These are phyloP conservation scores for Lachancea dasiensis DNA, from an alignment of 805 yeast genomes.

Conservation along the genomic window DNA sequence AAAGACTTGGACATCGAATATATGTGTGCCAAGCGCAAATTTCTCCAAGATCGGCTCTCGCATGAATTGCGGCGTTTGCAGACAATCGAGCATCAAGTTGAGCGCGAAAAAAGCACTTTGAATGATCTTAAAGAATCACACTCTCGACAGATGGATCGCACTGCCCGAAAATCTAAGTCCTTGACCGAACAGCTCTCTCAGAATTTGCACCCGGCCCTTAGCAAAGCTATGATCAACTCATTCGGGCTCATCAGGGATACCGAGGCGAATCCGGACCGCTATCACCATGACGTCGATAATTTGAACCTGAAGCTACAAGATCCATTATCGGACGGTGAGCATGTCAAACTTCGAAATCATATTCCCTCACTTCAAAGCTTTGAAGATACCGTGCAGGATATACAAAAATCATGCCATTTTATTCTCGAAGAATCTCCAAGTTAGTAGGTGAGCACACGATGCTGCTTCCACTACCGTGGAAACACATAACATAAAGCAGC, in stretches of 20 bases:
- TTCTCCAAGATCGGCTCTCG: conserved; percentile 22
- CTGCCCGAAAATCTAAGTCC: conserved; percentile 12
- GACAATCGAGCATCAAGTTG: conserved; percentile 19
- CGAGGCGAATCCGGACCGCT: conserved; percentile 5
- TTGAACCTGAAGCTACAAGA: conserved; percentile 3
- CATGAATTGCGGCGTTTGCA: conserved; percentile 23
- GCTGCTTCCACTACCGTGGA: neutral
- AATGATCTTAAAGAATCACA: conserved; percentile 10
- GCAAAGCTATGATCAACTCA: conserved; percentile 24
- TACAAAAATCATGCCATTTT: neutral
- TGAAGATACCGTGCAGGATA: neutral
- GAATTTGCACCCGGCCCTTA: conserved; percentile 26
- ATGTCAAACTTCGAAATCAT: neutral
- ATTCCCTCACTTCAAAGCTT: conserved; percentile 2
- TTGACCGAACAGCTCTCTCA: conserved; percentile 19
- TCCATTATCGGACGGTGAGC: neutral
- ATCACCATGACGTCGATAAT: conserved; percentile 9
- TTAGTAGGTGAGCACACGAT: neutral
- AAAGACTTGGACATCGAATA: conserved; percentile 29
- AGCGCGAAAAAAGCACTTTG: conserved; percentile 18
- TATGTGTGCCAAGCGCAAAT: conserved; percentile 27
- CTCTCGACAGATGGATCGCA: conserved; percentile 9
- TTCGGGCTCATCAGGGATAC: conserved; percentile 20
- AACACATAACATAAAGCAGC: no score
- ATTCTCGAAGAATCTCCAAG: neutral